Evolutionary conservation across 805 yeast species (phyloP), one percentile per base, ranked within the genome.

Genomic region (Yueomyces sp.): DNA sequence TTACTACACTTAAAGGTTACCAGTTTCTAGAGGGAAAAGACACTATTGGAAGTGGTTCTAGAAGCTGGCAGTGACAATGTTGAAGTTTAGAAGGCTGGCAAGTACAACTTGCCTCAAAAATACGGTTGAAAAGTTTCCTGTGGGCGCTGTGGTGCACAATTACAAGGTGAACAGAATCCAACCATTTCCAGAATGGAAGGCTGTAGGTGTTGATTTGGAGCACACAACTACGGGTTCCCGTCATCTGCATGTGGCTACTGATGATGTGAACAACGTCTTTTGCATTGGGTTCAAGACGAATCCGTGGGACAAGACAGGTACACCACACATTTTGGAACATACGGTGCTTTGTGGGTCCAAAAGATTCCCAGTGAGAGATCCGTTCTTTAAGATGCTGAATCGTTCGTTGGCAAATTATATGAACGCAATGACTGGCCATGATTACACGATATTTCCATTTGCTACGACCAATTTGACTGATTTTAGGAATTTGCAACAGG

Each of bases 351-450:
- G 98, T 65, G 98, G 98, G 2, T 87, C 96, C 1, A 69, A 74
- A 45, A 83, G 81, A 56, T 92, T 77, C 60, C 96, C 96, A 2
- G 96, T 92, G 1, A 70, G 96, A 51, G 98, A 92, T 63, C 98
- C 98, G 2, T 92, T 92, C 62, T 92, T 92, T 74, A 90, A 90
- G 60, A 92, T 92, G 98, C 69, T 90, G 46, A 90, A 87, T 60
- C 67, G 96, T 49, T 86, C 96, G n/a, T 66, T 92, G 54, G 79
- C 96, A 33, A 92, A 86, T 60, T 92, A 87, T 63, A 92, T 92
- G 98, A 92, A 92, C 60, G 98, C 98, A 6, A 85, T 92, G 96
- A 92, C 98, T 0, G 98, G 95, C 27, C 88, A 84, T 53, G 97
- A 92, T 63, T 88, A 87, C 57, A 92, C 98, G 0, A 88, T 79